Evolutionary conservation across 768 basidiomycete species (phyloP).

Genomic region (Leccinum subgranulosum): DNA sequence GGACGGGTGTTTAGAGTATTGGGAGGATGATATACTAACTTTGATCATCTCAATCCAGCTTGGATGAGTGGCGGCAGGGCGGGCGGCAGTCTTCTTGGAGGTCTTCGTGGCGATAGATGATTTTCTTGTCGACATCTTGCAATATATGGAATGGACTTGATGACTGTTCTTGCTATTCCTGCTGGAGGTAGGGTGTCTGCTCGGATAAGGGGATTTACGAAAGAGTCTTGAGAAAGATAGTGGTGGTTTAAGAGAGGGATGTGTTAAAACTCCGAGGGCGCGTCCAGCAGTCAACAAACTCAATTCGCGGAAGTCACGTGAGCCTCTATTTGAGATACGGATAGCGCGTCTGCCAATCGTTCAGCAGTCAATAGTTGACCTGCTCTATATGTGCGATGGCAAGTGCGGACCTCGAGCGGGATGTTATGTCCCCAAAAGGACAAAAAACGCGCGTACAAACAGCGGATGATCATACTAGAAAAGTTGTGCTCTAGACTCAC

Average conservation of each 20-base stretch:
- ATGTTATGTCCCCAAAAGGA: conserved; percentile 12
- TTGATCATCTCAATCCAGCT: conserved; percentile 83
- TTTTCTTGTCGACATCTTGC: conserved; percentile 42
- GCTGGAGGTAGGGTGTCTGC: conserved; percentile 12
- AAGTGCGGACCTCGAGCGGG: conserved; percentile 3
- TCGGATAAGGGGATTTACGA: conserved; percentile 12
- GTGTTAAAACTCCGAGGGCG: conserved; percentile 41
- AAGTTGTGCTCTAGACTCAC: conserved; percentile 16
- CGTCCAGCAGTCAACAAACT: conserved; percentile 40
- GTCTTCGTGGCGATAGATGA: conserved; percentile 44
- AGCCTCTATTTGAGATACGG: conserved; percentile 33
- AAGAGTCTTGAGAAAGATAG: conserved; percentile 36
- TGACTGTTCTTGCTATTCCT: conserved; percentile 16
- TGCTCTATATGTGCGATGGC: conserved; percentile 1
- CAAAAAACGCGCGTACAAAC: conserved; percentile 14
- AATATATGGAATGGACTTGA: conserved; percentile 11
- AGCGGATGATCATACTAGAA: conserved; percentile 3
- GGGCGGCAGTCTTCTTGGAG: conserved; percentile 31
- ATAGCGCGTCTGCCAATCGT: conserved; percentile 11
- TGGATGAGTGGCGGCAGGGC: conserved; percentile 36
- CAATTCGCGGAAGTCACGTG: conserved; percentile 38
- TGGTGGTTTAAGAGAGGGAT: conserved; percentile 46
- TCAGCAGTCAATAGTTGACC: conserved; percentile 2
- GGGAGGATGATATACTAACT: conserved; percentile 39
- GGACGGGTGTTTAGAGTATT: conserved; percentile 9